phyloP scores from a whole-genome alignment of 2,329 filamentous ascomycete genomes.

The Chaetoscypha palmicola region DNA sequence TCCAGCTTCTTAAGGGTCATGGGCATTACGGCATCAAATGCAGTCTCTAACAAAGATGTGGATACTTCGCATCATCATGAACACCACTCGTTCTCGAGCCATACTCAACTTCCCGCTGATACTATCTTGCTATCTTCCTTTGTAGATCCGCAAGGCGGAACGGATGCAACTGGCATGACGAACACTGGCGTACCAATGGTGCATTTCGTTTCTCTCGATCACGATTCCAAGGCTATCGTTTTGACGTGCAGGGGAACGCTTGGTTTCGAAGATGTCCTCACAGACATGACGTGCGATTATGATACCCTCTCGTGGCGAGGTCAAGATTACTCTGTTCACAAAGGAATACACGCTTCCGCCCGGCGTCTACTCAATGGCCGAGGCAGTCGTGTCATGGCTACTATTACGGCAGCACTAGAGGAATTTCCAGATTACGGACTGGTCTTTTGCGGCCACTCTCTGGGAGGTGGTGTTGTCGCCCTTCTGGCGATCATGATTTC shows the following conservation, averaged over 20 bases:
- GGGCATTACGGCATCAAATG: slow-evolving; percentile 49
- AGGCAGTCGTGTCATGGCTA: slow-evolving; percentile 44
- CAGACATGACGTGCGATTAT: slow-evolving; percentile 52
- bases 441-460: slow-evolving; percentile 48
- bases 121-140: slow-evolving; percentile 52
- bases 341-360: slow-evolving; percentile 50
- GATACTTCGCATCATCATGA: slow-evolving; percentile 43
- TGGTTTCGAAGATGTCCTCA: slow-evolving; percentile 50
- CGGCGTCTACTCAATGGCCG: slow-evolving; percentile 42
- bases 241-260: slow-evolving; percentile 48
- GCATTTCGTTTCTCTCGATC: slow-evolving; percentile 50
- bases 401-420: slow-evolving; percentile 44
- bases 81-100: slow-evolving; percentile 55
- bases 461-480: slow-evolving; percentile 48
- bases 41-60: slow-evolving; percentile 34
- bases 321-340: slow-evolving; percentile 47
- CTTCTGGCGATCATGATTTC: slow-evolving; percentile 48
- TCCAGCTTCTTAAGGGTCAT: slow-evolving; percentile 56
- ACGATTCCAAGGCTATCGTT: slow-evolving; percentile 49
- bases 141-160: slow-evolving; percentile 46
- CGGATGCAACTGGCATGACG: slow-evolving; percentile 43
- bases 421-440: slow-evolving; percentile 49
- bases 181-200: slow-evolving; percentile 47
- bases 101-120: slow-evolving; percentile 50
- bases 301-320: slow-evolving; percentile 43